Percentiles rank a stretch among this genome's conserved stretches.
Conservation (phyloP, 139 green algal genomes). For the Chlamydomonas eustigma region DNA sequence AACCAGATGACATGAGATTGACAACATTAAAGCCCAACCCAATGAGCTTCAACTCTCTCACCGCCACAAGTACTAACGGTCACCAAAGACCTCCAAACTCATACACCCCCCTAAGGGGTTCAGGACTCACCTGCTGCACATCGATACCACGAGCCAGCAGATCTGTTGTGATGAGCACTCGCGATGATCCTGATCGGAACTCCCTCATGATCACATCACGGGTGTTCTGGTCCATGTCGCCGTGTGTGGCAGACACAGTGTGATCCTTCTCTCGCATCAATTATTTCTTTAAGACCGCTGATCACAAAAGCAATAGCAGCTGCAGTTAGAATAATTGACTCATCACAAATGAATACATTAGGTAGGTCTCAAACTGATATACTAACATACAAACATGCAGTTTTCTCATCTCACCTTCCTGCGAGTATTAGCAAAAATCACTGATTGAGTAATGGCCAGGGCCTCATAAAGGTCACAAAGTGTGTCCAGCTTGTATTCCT, state of each 20-base stretch:
- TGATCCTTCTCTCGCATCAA: constrained; percentile 98
- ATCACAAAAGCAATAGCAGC: too few species aligned
- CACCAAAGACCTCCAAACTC: too few species aligned
- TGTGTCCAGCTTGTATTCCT: constrained; percentile 99
- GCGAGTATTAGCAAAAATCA: constrained; percentile 99
- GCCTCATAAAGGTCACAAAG: constrained; percentile 99
- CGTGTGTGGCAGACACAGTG: constrained; percentile 98
- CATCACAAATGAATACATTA: too few species aligned
- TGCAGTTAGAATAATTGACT: too few species aligned
- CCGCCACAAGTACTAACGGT: too few species aligned
- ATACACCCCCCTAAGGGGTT: too few species aligned
- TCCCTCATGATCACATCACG: constrained; percentile 99
- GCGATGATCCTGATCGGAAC: constrained; percentile 97
- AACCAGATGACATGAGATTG: too few species aligned
- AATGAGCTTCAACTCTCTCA: too few species aligned
- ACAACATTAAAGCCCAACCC: too few species aligned
- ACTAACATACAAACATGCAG: neutral
- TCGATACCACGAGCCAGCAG: constrained; percentile 98
- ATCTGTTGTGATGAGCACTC: constrained; percentile 99
- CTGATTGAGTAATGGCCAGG: constrained; percentile 97
- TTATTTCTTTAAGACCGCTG: too few species aligned
- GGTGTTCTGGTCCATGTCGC: constrained; percentile 99
- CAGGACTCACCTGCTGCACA: constrained; percentile 87
- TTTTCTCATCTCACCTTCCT: constrained; percentile 76
- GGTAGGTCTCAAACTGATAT: too few species aligned